Evolutionary conservation across 371 early-diverging fungal genomes (phyloP), one percentile per base, ranked within the genome.

Genomic region (Syncephalis plumigaleata): DNA sequence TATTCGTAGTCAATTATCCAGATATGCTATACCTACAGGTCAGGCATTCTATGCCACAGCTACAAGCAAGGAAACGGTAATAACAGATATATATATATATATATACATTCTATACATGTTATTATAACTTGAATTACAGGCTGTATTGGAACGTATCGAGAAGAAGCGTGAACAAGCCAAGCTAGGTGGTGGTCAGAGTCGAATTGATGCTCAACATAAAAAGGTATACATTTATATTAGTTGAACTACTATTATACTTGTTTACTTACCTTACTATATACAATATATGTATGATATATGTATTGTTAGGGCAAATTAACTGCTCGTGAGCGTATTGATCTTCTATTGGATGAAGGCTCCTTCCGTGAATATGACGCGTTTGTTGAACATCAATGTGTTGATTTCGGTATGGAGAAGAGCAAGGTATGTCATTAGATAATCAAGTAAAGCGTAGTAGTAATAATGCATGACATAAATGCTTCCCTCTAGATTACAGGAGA

Each of bases 351-450:
- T 60, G 55, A 68, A 8, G 76, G 75, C 16, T 80, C 87, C 0
- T 92, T 95, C 75, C 73, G 83, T 43, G 96, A 95, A 63, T 88
- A 84, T 61, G 94, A 92, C 52, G 75, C 84, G 22, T 95, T 92
- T 69, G 88, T 92, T 2, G 92, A 92, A 65, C 96, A 95, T 72
- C 75, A 79, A 53, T 95, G 93, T 56, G 69, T 68, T 18, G 92
- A 93, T 56, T 95, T 93, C 60, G 86, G 82, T 27, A 92, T 93
- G 92, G 75, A 79, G n/a, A 57, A 71, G 47, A 71, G 79, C 45
- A 85, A 78, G 64, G 76, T 71, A 64, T 26, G 45, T 31, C 21
- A 13, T 46, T 17, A 1, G 21, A 4, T 23, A 7, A 5, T 44
- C 20, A 4, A n/a, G n/a, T n/a, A n/a, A n/a, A n/a, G n/a, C n/a